These are phyloP conservation scores for Colletotrichum viniferum DNA, from an alignment of 2,329 filamentous ascomycete genomes.

Conservation along the genomic window DNA sequence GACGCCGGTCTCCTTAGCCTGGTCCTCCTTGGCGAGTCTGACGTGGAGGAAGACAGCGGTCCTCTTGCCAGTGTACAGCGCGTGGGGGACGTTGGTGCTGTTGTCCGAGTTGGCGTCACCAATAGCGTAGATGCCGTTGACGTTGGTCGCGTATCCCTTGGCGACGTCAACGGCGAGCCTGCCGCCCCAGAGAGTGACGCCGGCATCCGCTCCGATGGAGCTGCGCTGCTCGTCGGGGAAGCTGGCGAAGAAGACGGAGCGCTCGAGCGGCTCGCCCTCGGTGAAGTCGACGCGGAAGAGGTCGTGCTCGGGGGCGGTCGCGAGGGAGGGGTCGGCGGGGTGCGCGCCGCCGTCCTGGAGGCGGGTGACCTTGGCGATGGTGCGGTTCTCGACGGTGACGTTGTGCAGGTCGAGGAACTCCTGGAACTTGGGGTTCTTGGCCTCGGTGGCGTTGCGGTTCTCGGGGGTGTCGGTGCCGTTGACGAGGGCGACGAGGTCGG, in stretches of 20 bases:
- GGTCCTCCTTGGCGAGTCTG: conserved; percentile 45
- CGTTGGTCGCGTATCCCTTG: conserved; percentile 54
- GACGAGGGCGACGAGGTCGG: conserved; percentile 59
- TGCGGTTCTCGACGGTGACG: conserved; percentile 60
- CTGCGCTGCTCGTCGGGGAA: conserved; percentile 54
- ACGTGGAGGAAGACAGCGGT: conserved; percentile 62
- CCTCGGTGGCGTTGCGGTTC: conserved; percentile 40
- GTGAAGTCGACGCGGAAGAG: conserved; percentile 59
- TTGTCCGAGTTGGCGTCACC: conserved; percentile 66
- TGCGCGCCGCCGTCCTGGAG: conserved; percentile 46
- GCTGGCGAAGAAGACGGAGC: conserved; percentile 57
- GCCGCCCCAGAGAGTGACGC: conserved; percentile 47
- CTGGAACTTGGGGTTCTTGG: conserved; percentile 50
- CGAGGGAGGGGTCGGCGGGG: conserved; percentile 42
- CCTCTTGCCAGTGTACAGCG: conserved; percentile 63
- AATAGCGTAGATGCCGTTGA: conserved; percentile 60
- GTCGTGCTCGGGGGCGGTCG: conserved; percentile 54
- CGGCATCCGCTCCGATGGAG: conserved; percentile 48
- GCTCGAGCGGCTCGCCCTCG: conserved; percentile 45
- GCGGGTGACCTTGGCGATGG: conserved; percentile 52
- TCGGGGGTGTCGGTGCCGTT: conserved; percentile 62
- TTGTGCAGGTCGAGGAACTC: conserved; percentile 53
- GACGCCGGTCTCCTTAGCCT: conserved; percentile 31
- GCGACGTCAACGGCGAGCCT: conserved; percentile 46
- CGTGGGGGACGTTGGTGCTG: conserved; percentile 65